A percentile compares a stretch with the other conserved stretches of the same genome.
phyloP scores from a whole-genome alignment of 257 asterid genomes.

The Cruciata laevipes region DNA sequence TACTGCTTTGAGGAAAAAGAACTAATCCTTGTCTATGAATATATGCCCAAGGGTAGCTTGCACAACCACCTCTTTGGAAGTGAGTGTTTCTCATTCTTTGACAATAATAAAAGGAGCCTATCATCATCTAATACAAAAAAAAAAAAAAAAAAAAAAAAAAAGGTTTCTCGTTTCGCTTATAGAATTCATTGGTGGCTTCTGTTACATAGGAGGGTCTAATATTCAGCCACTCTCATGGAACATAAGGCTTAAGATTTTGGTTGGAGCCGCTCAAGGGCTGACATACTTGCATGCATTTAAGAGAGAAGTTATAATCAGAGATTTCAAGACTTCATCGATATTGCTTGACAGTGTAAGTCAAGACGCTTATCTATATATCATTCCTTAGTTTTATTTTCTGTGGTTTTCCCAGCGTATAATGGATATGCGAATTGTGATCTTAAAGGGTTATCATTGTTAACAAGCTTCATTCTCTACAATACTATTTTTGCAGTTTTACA shows the following conservation, averaged over 20 bases:
- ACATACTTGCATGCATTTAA: slow-evolving; percentile 53
- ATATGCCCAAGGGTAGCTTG: slow-evolving; percentile 82
- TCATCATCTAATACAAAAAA: slow-evolving; percentile 28
- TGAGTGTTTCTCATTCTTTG: slow-evolving; percentile 27
- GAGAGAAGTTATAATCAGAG: slow-evolving; percentile 46
- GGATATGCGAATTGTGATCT: background rate
- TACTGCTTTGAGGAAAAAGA: slow-evolving; percentile 66
- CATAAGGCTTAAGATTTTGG: slow-evolving; percentile 42
- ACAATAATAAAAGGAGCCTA: slow-evolving; percentile 15
- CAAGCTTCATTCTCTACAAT: background rate
- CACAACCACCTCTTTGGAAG: slow-evolving; percentile 88
- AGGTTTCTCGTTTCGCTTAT: slow-evolving; percentile 24
- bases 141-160: no score
- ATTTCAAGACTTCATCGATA: slow-evolving; percentile 65
- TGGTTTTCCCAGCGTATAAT: background rate
- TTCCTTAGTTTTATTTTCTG: no score
- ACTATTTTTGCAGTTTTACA: slow-evolving; percentile 37
- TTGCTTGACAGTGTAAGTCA: slow-evolving; percentile 58
- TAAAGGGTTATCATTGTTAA: background rate
- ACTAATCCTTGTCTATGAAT: slow-evolving; percentile 67
- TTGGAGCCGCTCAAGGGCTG: slow-evolving; percentile 66
- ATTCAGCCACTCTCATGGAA: slow-evolving; percentile 75
- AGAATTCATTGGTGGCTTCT: background rate
- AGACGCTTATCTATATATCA: background rate
- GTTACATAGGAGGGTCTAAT: slow-evolving; percentile 46